Base-by-base conservation (phyloP, 208 protist species). In the Leishmania braziliensis region DNA sequence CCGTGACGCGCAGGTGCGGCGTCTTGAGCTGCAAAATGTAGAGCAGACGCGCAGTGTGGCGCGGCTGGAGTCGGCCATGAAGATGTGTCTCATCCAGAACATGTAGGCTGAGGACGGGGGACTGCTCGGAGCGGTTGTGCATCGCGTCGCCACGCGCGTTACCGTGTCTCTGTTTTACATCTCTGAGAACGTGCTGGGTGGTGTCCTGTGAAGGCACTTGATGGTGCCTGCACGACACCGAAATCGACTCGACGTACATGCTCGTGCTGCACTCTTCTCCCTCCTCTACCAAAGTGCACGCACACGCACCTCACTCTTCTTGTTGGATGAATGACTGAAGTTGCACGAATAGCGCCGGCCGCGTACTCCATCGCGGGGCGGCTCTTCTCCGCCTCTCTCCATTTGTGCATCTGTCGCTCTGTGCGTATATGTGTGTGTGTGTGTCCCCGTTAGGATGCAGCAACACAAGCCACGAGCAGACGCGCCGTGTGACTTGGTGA, bases 11-110 rank as follows among this genome's bases (percentile, higher is more conserved):
- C 89, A 92, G 80, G 89, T 95, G 73, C 90, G 93, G 20, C 81
- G 90, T 20, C 84, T 97, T n/a, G 89, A 97, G 85, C 84, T 97
- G 39, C 94, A 97, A 56, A 96, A 96, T 72, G 94, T 97, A 53
- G 92, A 97, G 86, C 94, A 97, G 82, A 95, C 94, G 3, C 88
- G 93, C 23, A 96, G 92, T 68, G 91, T 97, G 58, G 91, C 89
- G 0, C 90, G 94, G 1, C 83, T 97, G 2, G 93, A 95, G 74
- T 79, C 89, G 1, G 90, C 94, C 1, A 95, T 97, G 94, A 94
- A 95, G 82, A 89, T 90, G 79, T 97, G 94, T 79, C 77, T 95
- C 1, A 77, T 90, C 1, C 90, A 86, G 83, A 78, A 65, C 50
- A 54, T 50, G 43, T 83, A 75, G n/a, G 75, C 10, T 51, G 48